A percentile compares a stretch with the other conserved stretches of the same genome.
phyloP scores from a whole-genome alignment of 768 basidiomycete species.

The Xerocomus spinulosus region DNA sequence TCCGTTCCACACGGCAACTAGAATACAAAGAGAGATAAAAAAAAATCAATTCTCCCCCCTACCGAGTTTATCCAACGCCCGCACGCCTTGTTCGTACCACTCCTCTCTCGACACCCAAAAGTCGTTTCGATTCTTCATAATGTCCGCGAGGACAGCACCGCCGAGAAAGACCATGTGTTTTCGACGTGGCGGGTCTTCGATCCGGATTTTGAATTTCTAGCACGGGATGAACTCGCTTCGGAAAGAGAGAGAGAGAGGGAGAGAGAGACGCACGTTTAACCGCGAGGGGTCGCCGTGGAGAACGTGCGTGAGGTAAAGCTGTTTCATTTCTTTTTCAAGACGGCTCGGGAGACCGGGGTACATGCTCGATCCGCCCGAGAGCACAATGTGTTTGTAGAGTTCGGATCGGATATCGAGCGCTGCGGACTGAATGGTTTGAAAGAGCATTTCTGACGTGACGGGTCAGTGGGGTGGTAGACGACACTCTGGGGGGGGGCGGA shows the following conservation, averaged over 20 bases:
- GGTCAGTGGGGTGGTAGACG: conserved; percentile 16
- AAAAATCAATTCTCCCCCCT: conserved; percentile 47
- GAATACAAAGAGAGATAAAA: neutral
- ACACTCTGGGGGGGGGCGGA: too few relatives aligned
- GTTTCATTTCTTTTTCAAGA: conserved; percentile 99
- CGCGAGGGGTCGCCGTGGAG: conserved; percentile 78
- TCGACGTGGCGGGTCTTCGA: conserved; percentile 95
- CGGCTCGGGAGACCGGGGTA: conserved; percentile 96
- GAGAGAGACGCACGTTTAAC: conserved; percentile 63
- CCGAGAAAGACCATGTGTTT: conserved; percentile 99
- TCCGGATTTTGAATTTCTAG: conserved; percentile 99
- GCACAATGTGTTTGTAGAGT: conserved; percentile 95
- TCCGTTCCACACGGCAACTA: too few relatives aligned
- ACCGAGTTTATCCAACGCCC: conserved; percentile 81
- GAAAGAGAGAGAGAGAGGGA: neutral
- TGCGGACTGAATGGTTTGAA: conserved; percentile 90
- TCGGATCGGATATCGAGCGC: conserved; percentile 87
- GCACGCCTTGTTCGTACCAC: conserved; percentile 88
- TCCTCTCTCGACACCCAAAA: conserved; percentile 96
- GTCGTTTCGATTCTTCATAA: conserved; percentile 91
- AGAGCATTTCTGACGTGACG: conserved; percentile 73
- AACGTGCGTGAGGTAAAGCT: conserved; percentile 91
- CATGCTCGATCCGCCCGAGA: conserved; percentile 98
- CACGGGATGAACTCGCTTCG: neutral
- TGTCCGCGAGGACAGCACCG: conserved; percentile 96